Evolutionary conservation across 495 filamentous ascomycete genomes (phyloP), one percentile per base, ranked within the genome.

Genomic region (Penicillium malachiteum): DNA sequence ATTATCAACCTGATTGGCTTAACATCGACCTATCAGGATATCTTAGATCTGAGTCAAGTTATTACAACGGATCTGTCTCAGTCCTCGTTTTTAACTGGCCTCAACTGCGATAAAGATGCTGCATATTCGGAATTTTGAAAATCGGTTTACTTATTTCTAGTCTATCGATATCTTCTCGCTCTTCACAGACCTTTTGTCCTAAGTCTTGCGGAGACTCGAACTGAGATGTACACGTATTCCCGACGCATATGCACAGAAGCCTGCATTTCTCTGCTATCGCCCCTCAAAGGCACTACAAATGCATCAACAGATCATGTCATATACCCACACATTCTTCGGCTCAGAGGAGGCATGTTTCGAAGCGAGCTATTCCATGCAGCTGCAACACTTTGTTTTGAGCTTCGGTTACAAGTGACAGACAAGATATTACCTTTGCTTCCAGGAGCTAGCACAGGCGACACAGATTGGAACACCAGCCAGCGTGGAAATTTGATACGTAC

Each of bases 351-450:
- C 3, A 52, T 58, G 49, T 58, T 58, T 17, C 49, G 49, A 17
- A 50, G 51, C 33, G 55, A 58, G n/a, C 26, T 58, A 13, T 58
- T 58, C 13, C 49, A 58, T 39, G 55, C 55, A 11, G 55, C 55
- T 6, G 35, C 42, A 10, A 52, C 55, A 9, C 30, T 58, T 7
- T 58, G 55, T 48, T 58, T 52, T 12, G 55, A 58, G 48, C 48
- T 58, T 33, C 41, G 55, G 7, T 49, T 58, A 47, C 49, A 53
- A 35, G 33, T 40, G 5, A 53, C 38, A 21, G 55, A 58, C 31
- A 42, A 17, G 16, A 8, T 11, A 7, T 46, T 52, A 12, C 37
- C 37, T 1, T 10, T 30, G 8, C 37, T 31, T 13, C 37, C 34
- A 3, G 37, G 34, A 6, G 9, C 35, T 31, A 18, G 30, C 37